phyloP scores from a whole-genome alignment of 2,329 filamentous ascomycete species.

The Fusarium pseudonygamai region DNA sequence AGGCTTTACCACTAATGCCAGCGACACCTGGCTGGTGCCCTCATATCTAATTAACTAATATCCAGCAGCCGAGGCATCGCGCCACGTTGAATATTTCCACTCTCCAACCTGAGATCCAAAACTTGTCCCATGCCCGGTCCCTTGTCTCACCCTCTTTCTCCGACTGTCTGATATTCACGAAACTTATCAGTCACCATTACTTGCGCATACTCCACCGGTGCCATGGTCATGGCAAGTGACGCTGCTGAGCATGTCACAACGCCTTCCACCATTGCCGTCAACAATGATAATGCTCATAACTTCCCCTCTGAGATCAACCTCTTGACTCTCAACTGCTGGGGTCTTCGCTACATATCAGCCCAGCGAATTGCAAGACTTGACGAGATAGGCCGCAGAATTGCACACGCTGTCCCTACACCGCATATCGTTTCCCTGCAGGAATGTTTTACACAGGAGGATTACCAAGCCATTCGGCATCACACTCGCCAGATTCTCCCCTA shows the following conservation, averaged over 20 bases:
- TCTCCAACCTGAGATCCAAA: neutral
- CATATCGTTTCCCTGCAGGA: slow-evolving; percentile 95
- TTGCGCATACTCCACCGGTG: slow-evolving; percentile 24
- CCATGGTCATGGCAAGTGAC: slow-evolving; percentile 37
- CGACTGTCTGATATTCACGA: neutral
- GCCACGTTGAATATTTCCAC: slow-evolving; percentile 9
- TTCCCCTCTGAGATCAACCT: slow-evolving; percentile 74
- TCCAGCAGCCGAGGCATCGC: slow-evolving; percentile 21
- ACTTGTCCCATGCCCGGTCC: neutral
- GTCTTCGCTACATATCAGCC: slow-evolving; percentile 85
- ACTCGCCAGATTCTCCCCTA: slow-evolving; percentile 82
- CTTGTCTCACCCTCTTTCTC: neutral
- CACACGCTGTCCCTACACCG: slow-evolving; percentile 71
- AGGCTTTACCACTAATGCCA: slow-evolving; percentile 22
- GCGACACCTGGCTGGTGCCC: slow-evolving; percentile 5
- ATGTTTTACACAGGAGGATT: slow-evolving; percentile 91
- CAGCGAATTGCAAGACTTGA: slow-evolving; percentile 79
- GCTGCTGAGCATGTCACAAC: slow-evolving; percentile 31
- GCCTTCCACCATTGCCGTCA: slow-evolving; percentile 27
- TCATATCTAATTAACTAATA: slow-evolving; percentile 36
- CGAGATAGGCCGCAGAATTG: slow-evolving; percentile 86
- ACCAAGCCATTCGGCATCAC: slow-evolving; percentile 77
- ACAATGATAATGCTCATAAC: slow-evolving; percentile 40
- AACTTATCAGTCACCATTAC: slow-evolving; percentile 14
- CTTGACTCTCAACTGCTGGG: slow-evolving; percentile 96